phyloP scores from a whole-genome alignment of 129 eudicot genomes.

The Chrysanthemum lavandulifolium region DNA sequence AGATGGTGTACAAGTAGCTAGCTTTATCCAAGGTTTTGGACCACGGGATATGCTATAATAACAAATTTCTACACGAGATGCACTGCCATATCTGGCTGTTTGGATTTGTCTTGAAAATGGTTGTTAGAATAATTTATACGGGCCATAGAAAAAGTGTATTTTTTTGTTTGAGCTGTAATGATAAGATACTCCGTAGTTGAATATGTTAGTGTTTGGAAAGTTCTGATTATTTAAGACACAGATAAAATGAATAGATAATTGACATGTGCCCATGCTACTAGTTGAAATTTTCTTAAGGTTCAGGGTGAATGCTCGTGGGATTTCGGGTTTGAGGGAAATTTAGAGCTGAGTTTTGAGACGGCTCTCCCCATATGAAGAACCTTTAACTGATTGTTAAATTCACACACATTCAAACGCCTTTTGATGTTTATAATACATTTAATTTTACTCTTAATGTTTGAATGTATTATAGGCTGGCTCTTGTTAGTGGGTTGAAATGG shows the following conservation, averaged over 20 bases:
- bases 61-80: background rate
- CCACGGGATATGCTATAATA: background rate
- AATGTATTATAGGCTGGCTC: slow-evolving; percentile 59
- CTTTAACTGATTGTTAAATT: background rate
- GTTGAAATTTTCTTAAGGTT: background rate
- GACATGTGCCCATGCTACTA: background rate
- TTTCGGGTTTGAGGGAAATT: background rate
- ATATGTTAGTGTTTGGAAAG: background rate
- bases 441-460: background rate
- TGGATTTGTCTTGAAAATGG: background rate
- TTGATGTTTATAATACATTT: background rate
- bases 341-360: background rate
- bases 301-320: background rate
- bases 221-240: background rate
- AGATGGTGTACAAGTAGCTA: background rate
- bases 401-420: background rate
- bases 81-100: background rate
- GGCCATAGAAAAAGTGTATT: background rate
- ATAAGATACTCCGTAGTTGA: background rate
- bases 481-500: slow-evolving; percentile 95
- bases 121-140: background rate
- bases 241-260: background rate
- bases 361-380: background rate
- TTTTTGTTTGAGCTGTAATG: background rate
- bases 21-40: too few relatives aligned